Conservation (phyloP, 352 stramenopile genomes). For the Globisporangium okanoganense region DNA sequence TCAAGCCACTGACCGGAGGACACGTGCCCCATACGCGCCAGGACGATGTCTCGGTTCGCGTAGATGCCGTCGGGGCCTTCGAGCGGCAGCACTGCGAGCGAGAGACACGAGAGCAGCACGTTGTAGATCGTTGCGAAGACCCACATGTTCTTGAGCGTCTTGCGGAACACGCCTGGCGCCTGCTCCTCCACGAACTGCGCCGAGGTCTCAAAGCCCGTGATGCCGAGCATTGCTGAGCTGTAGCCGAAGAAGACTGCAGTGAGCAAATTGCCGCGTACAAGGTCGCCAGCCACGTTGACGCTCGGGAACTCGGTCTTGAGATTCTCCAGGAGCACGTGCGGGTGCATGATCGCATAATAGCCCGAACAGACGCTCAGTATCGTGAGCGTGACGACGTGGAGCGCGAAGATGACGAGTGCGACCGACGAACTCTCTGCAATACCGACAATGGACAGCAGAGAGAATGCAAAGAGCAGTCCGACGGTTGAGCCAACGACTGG, state of each 20-base stretch:
- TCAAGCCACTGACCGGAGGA: constrained; percentile 52
- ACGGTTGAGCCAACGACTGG: constrained; percentile 41
- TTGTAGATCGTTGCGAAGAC: constrained; percentile 86
- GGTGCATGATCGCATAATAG: constrained; percentile 58
- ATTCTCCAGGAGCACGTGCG: constrained; percentile 58
- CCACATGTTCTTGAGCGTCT: constrained; percentile 86
- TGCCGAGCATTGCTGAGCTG: constrained; percentile 84
- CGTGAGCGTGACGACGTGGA: constrained; percentile 78
- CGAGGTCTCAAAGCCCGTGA: constrained; percentile 90
- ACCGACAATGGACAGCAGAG: constrained; percentile 73
- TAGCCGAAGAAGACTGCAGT: constrained; percentile 80
- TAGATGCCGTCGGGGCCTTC: constrained; percentile 56
- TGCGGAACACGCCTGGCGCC: constrained; percentile 75
- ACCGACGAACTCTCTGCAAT: constrained; percentile 86
- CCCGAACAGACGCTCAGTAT: constrained; percentile 58
- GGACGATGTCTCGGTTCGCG: constrained; percentile 59
- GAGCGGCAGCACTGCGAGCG: constrained; percentile 76
- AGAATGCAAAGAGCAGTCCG: constrained; percentile 77
- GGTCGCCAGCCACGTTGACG: constrained; percentile 37
- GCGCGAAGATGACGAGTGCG: constrained; percentile 80
- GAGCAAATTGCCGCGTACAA: constrained; percentile 38
- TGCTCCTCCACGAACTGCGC: constrained; percentile 92
- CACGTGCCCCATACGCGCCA: constrained; percentile 68
- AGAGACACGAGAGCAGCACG: constrained; percentile 76
- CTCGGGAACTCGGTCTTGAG: constrained; percentile 59